Base-by-base conservation (phyloP, 345 rosid genomes). In the Boechera retrofracta region DNA sequence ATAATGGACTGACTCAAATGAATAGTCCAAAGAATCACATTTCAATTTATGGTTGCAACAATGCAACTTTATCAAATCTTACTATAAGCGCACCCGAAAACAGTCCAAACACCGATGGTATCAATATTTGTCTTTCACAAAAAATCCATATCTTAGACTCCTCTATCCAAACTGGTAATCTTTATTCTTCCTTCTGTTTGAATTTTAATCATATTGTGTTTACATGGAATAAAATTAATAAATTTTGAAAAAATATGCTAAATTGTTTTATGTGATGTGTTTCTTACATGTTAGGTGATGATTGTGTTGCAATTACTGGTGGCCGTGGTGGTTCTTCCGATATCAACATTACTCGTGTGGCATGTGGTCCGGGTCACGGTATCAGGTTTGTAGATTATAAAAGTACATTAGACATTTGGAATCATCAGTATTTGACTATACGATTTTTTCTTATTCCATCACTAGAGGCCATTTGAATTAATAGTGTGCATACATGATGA, bases 341-440 rank as follows among this genome's bases (percentile, higher is more conserved):
- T 5, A 72, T 87, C 61, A 86, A 62, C 13, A 66, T 89, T 72
- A 77, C 83, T 10, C 15, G 57, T 9, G 68, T 89, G 28, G 47
- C 69, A 11, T 89, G 91, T 31, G 94, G 91, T 26, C 94, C 91
- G 10, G 94, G 90, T 36, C 93, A 89, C 67, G 93, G 93, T 21
- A 88, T 88, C 32, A 84, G 89, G 80, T 77, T 59, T 16, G 29
- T 5, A 39, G 9, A 41, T 4, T n/a, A n/a, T 33, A 33, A 18
- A 61, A 38, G n/a, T 38, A 5, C 11, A 21, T 38, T 18, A 21
- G 15, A 39, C 4, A 10, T 35, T 61, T 52, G 8, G 26, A 21
- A 2, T 61, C n/a, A 61, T 21, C 29, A 59, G 10, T 36, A 15
- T 58, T 58, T 31, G 36, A 5, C 5, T 52, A 52, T 21, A 21